Percentiles rank a stretch among this genome's conserved stretches.
Evolutionary conservation across 1,139 yeast genomes (phyloP).

Genomic region (Taiozyma sp.): DNA sequence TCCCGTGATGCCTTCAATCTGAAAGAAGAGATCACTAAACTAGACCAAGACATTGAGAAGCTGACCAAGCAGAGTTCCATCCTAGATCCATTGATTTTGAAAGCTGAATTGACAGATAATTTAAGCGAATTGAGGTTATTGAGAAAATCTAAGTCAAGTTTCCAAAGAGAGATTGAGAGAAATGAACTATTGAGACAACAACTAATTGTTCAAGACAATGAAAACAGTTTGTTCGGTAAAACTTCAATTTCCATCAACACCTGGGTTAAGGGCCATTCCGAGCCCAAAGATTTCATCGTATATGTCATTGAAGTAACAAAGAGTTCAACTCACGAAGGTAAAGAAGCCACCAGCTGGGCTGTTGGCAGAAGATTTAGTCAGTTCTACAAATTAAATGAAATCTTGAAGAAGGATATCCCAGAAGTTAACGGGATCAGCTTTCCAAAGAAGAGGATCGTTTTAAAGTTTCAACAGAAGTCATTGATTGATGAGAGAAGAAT

Average conservation of each 20-base stretch:
- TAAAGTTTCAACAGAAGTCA: conserved; percentile 54
- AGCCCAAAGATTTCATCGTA: conserved; percentile 56
- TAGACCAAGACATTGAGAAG: conserved; percentile 54
- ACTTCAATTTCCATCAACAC: conserved; percentile 63
- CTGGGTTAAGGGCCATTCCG: conserved; percentile 49
- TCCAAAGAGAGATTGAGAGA: conserved; percentile 62
- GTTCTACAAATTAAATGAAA: conserved; percentile 65
- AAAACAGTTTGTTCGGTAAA: conserved; percentile 69
- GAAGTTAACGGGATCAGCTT: conserved; percentile 46
- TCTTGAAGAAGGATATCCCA: conserved; percentile 50
- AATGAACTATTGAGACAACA: conserved; percentile 78
- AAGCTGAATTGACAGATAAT: conserved; percentile 82
- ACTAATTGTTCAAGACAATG: conserved; percentile 76
- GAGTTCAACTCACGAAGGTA: conserved; percentile 25
- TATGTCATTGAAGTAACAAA: conserved; percentile 77
- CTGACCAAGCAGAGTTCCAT: conserved; percentile 59
- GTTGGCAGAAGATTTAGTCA: conserved; percentile 87
- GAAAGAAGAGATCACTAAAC: conserved; percentile 55
- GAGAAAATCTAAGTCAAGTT: conserved; percentile 56
- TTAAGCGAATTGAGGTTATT: conserved; percentile 62
- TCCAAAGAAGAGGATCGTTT: conserved; percentile 44
- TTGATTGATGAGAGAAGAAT: conserved; percentile 60
- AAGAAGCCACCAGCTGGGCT: conserved; percentile 73
- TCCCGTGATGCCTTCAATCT: conserved; percentile 38
- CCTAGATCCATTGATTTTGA: conserved; percentile 58